Base-by-base conservation (phyloP, 139 green algal genomes). In the Raphidocelis subcapitata region DNA sequence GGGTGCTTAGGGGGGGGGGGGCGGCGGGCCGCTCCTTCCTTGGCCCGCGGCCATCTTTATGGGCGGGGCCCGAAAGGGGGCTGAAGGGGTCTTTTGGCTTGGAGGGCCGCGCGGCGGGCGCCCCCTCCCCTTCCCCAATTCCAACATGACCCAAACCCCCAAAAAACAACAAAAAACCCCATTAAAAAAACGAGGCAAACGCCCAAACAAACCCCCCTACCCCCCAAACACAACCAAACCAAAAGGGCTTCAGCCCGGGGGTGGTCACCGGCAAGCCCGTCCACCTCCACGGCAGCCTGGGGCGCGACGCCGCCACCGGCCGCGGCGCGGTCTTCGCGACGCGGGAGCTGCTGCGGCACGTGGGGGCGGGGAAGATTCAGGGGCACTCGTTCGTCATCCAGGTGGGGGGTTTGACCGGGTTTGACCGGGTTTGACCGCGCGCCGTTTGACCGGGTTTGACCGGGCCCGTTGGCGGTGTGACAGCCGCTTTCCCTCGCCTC, bases 191-290 rank as follows among this genome's bases (percentile, higher is more conserved):
- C n/a, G n/a, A n/a, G n/a, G n/a, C n/a, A n/a, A n/a, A n/a, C n/a
- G n/a, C n/a, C 8, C 41, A 8, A 20, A 20, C 41, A 12, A 49
- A 8, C 41, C 41, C 41, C 41, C 69, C 49, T 93, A 89, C 79
- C 41, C 41, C 12, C 41, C 8, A 49, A 49, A 49, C n/a, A n/a
- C n/a, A n/a, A n/a, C 86, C 75, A 57, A 92, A 92, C 44, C 90
- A 91, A 55, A 75, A 79, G 35, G 89, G 92, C 47, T 96, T 88
- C 80, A 86, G 84, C 21, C 92, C 92, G 1, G 90, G 82, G 3
- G 85, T 92, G 4, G 91, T 97, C 29, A 95, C 90, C 3, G 91
- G 90, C 73, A 94, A 92, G 88, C 93, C 93, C 2, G 83, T 97
- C 47, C 87, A 90, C 67, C 82, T 98, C 75, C 93, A 98, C 76